Base-by-base conservation (phyloP, 108 stramenopile genomes). In the Nannochloropsis gaditana region DNA sequence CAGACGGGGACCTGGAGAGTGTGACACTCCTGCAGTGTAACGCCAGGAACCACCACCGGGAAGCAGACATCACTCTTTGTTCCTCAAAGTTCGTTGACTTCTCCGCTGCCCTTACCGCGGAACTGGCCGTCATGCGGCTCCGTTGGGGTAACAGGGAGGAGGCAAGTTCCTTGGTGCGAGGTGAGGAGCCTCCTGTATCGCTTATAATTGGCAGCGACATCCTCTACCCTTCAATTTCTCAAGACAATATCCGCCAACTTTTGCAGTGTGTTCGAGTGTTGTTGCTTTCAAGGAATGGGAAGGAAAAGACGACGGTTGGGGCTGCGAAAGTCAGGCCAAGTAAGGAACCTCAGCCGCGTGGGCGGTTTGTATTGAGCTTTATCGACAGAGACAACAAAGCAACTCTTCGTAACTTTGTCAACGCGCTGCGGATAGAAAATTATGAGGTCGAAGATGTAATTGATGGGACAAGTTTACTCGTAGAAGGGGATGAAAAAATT, bases 361-460 rank as follows among this genome's bases (percentile, higher is more conserved):
- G 59, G 59, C 59, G 59, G n/a, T 73, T 73, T 73, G 59, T 73
- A n/a, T n/a, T 73, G 19, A 73, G 59, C 59, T 73, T 73, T n/a
- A 15, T 73, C 15, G 59, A 73, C n/a, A 15, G 59, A 73, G 59
- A 73, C 59, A 73, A 73, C 59, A 73, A 73, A n/a, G 59, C 59
- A 15, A 73, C 59, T 15, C 59, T 73, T 73, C 59, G 59, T n/a
- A 15, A 73, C n/a, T n/a, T 73, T n/a, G 19, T 73, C 6, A 15
- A n/a, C 59, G 59, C 59, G 59, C n/a, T 73, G 59, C 1, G 59
- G 59, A n/a, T n/a, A 3, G 59, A 73, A 73, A 15, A n/a, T 15
- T 73, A n/a, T 73, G 19, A 73, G n/a, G n/a, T 73, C 15, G 59
- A 73, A n/a, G 59, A 73, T n/a, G 59, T 73, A n/a, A n/a, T 73